Percentiles rank a stretch among this genome's conserved stretches.
Conservation (phyloP, 2,329 filamentous ascomycete species). For the Ophiocordyceps camponoti-floridani region DNA sequence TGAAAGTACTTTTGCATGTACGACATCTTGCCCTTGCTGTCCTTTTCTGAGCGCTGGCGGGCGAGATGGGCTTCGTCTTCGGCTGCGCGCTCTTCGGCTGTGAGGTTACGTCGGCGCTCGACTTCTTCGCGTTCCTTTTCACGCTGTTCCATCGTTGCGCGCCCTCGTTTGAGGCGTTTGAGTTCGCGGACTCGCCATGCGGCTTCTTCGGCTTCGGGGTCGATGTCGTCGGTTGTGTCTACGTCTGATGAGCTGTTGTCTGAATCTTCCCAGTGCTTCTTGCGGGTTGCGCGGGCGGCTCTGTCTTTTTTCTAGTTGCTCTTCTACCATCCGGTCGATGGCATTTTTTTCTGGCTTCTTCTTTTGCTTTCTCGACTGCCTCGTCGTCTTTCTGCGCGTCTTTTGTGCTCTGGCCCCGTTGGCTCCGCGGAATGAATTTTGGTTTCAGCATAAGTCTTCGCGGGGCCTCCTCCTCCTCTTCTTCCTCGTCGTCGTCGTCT, state of each 20-base stretch:
- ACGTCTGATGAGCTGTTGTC: slow-evolving; percentile 54
- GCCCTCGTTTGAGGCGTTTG: slow-evolving; percentile 70
- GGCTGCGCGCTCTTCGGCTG: slow-evolving; percentile 64
- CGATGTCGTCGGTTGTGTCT: slow-evolving; percentile 74
- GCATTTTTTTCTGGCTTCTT: slow-evolving; percentile 49
- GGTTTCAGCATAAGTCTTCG: slow-evolving; percentile 40
- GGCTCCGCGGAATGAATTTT: slow-evolving; percentile 43
- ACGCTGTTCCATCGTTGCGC: slow-evolving; percentile 64
- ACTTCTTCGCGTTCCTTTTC: slow-evolving; percentile 80
- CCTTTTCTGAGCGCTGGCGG: slow-evolving; percentile 64
- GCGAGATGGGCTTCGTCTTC: slow-evolving; percentile 70
- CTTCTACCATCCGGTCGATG: slow-evolving; percentile 66
- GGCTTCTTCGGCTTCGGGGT: slow-evolving; percentile 74
- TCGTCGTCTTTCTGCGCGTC: slow-evolving; percentile 16
- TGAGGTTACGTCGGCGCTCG: slow-evolving; percentile 74
- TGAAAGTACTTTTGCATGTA: slow-evolving; percentile 96
- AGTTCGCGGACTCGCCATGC: slow-evolving; percentile 92
- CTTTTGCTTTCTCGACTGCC: slow-evolving; percentile 25
- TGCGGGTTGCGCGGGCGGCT: slow-evolving; percentile 54
- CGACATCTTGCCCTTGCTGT: slow-evolving; percentile 59
- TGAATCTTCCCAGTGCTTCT: slow-evolving; percentile 79
- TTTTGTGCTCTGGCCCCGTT: slow-evolving; percentile 20
- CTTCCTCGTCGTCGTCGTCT: slow-evolving; percentile 23
- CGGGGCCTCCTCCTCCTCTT: slow-evolving; percentile 38
- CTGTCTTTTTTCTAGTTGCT: slow-evolving; percentile 73